Evolutionary conservation across 2,329 filamentous ascomycete genomes (phyloP).

Genomic region (Trichoderma aggressivum): DNA sequence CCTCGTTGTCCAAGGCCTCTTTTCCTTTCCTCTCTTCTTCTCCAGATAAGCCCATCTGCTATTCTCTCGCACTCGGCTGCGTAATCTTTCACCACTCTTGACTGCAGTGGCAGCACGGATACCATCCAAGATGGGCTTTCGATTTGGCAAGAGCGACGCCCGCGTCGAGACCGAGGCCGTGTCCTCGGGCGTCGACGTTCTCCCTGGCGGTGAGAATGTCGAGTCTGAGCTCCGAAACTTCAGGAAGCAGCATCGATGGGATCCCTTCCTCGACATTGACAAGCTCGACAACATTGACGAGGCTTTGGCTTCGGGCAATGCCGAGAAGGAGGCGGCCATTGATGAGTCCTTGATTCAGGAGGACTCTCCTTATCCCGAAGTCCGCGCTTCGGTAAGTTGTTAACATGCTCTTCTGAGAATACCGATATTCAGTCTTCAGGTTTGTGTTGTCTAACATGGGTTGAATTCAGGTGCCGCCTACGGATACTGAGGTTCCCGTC

Average conservation of each 20-base stretch:
- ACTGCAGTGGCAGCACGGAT: conserved; percentile 32
- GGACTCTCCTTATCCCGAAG: conserved; percentile 42
- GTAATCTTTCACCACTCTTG: not conserved
- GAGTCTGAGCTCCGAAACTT: conserved; percentile 39
- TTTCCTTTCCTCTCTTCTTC: not conserved
- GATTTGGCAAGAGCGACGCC: conserved; percentile 20
- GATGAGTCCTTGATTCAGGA: conserved; percentile 48
- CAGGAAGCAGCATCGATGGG: conserved; percentile 51
- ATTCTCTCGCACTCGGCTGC: not conserved
- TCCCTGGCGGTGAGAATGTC: conserved; percentile 21
- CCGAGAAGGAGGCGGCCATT: conserved; percentile 43
- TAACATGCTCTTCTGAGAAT: not conserved
- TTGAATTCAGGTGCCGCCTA: conserved; percentile 32
- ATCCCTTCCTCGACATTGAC: conserved; percentile 54
- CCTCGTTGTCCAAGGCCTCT: not conserved
- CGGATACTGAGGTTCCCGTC: conserved; percentile 51
- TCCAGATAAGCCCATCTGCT: conserved; percentile 5
- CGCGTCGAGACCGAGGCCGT: conserved; percentile 20
- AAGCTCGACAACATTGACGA: conserved; percentile 51
- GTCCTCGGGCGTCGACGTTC: conserved; percentile 23
- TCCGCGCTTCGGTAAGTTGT: conserved; percentile 25
- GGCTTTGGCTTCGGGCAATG: conserved; percentile 42
- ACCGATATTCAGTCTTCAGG: not conserved
- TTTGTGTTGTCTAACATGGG: not conserved
- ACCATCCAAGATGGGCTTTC: conserved; percentile 24